A percentile compares a stretch with the other conserved stretches of the same genome.
These are phyloP conservation scores for Penicillium digitatum DNA, from an alignment of 2,329 filamentous ascomycete species.

Conservation along the genomic window DNA sequence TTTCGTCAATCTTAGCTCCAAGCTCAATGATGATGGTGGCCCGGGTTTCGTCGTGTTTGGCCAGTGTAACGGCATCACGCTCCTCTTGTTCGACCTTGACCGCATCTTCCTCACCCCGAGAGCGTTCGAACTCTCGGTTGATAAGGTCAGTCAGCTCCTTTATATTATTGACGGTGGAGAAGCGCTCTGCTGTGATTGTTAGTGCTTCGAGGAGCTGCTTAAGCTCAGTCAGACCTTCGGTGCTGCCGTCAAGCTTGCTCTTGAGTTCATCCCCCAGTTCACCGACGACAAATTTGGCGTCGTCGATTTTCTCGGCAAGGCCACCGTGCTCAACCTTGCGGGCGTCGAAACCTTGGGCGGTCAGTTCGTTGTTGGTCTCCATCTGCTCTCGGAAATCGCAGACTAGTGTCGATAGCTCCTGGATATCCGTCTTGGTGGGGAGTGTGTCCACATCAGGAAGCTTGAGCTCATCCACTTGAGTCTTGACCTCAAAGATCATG, in stretches of 20 bases:
- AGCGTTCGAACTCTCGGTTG: conserved; percentile 82
- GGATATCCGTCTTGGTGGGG: conserved; percentile 71
- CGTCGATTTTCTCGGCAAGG: conserved; percentile 71
- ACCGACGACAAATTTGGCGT: conserved; percentile 72
- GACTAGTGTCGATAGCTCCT: conserved; percentile 65
- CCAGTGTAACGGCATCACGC: conserved; percentile 51
- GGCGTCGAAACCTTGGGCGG: conserved; percentile 74
- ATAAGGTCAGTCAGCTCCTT: conserved; percentile 71
- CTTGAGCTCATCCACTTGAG: conserved; percentile 67
- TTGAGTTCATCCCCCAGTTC: conserved; percentile 75
- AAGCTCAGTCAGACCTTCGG: conserved; percentile 58
- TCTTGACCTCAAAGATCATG: conserved; percentile 80
- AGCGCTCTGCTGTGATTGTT: conserved; percentile 54
- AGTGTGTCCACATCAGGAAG: conserved; percentile 67
- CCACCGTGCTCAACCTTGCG: conserved; percentile 78
- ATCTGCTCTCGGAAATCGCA: conserved; percentile 64
- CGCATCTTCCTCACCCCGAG: conserved; percentile 72
- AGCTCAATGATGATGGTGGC: conserved; percentile 54
- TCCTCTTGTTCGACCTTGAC: conserved; percentile 74
- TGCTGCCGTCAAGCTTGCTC: conserved; percentile 70
- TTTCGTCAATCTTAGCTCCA: conserved; percentile 64
- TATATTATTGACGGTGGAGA: conserved; percentile 55
- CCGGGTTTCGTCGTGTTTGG: conserved; percentile 59
- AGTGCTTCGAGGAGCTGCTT: conserved; percentile 63
- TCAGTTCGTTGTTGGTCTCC: conserved; percentile 66